Conservation (phyloP, 2,329 filamentous ascomycete species). For the Stachybotrys echinatus region DNA sequence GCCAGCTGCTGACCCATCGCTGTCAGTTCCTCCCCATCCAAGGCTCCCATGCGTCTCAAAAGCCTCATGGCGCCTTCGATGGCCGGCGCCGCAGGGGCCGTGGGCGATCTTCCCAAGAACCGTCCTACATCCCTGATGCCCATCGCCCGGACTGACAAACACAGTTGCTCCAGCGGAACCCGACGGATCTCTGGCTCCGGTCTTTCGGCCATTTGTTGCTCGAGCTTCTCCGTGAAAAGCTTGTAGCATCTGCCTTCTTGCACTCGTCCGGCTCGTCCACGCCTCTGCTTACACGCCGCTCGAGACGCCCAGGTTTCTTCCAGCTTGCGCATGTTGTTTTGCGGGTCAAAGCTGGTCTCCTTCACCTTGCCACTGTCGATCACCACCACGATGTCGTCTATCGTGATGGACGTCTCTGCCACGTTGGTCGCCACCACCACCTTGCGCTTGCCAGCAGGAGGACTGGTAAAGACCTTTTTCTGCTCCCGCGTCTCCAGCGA, state of each 20-base stretch:
- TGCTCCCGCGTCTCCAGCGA: conserved; percentile 87
- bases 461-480: conserved; percentile 71
- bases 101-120: conserved; percentile 83
- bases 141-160: conserved; percentile 92
- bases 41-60: conserved; percentile 78
- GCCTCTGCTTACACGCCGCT: conserved; percentile 89
- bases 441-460: conserved; percentile 80
- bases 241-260: conserved; percentile 91
- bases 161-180: conserved; percentile 90
- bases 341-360: conserved; percentile 88
- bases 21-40: conserved; percentile 81
- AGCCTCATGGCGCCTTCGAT: conserved; percentile 80
- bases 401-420: conserved; percentile 96
- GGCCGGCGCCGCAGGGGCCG: conserved; percentile 78
- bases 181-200: conserved; percentile 92
- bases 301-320: conserved; percentile 93
- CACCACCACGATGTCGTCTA: conserved; percentile 93
- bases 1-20: conserved; percentile 90
- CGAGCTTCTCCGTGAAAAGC: conserved; percentile 81
- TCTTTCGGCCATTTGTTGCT: conserved; percentile 78
- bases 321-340: conserved; percentile 89
- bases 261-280: conserved; percentile 90
- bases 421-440: conserved; percentile 95
- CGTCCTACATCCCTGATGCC: conserved; percentile 74
- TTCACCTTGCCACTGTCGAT: conserved; percentile 95